Percentiles rank a stretch among this genome's conserved stretches.
phyloP scores from a whole-genome alignment of 768 basidiomycete genomes.

The Naganishia antarctica region DNA sequence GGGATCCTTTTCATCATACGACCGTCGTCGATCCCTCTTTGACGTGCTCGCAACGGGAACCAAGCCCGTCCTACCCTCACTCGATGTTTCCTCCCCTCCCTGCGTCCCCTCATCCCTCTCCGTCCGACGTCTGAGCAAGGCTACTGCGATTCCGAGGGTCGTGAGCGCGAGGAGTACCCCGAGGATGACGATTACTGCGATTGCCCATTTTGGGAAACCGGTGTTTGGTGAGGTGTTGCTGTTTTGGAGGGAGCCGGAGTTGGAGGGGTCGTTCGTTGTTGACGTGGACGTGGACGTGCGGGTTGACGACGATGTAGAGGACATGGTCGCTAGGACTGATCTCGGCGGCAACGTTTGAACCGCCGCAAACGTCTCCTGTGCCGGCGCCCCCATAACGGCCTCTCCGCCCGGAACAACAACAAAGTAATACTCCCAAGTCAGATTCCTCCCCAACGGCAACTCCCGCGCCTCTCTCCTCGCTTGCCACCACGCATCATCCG shows the following conservation, averaged over 20 bases:
- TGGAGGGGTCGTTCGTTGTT: no score
- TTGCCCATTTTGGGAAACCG: constrained; percentile 81
- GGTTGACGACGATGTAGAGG: constrained; percentile 31
- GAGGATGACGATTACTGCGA: constrained; percentile 80
- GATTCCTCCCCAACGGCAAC: not conserved
- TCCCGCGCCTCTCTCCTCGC: not conserved
- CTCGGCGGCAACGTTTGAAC: constrained; percentile 76
- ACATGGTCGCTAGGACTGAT: constrained; percentile 57
- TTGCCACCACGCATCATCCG: constrained; percentile 24
- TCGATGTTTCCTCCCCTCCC: not conserved
- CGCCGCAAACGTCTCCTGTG: constrained; percentile 71
- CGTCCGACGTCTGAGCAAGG: constrained; percentile 5
- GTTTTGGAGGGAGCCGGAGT: constrained; percentile 45
- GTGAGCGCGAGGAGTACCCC: constrained; percentile 69
- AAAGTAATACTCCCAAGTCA: constrained; percentile 69
- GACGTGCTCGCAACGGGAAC: no score
- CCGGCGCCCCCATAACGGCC: constrained; percentile 58
- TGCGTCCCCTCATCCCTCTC: constrained; percentile 7
- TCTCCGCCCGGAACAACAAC: constrained; percentile 61
- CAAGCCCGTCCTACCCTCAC: no score
- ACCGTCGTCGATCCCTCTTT: not conserved
- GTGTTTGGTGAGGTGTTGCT: constrained; percentile 37
- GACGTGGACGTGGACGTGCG: not conserved
- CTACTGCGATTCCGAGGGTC: constrained; percentile 58
- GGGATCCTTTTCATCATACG: constrained; percentile 4